Evolutionary conservation across 2,329 filamentous ascomycete species (phyloP).

Genomic region (Sordariomycetes sp.): DNA sequence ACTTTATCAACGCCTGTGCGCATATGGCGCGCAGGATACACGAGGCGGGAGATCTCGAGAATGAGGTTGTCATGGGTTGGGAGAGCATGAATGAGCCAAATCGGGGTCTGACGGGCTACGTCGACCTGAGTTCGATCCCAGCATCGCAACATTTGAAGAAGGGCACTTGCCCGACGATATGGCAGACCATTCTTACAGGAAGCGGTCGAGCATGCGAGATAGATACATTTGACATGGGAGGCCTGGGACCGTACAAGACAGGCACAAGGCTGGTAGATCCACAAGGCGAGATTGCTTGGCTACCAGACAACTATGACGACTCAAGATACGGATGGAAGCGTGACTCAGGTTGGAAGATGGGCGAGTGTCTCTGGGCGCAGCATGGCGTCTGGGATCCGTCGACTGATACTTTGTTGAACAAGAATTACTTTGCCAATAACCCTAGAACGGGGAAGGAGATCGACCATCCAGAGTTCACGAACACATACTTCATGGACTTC

Average conservation of each 20-base stretch:
- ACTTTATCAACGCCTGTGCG: constrained; percentile 71
- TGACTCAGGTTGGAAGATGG: constrained; percentile 80
- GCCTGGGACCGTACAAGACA: constrained; percentile 83
- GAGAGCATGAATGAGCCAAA: constrained; percentile 96
- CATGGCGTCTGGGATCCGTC: constrained; percentile 89
- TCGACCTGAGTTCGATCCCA: constrained; percentile 74
- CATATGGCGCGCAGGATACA: constrained; percentile 79
- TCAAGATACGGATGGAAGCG: constrained; percentile 83
- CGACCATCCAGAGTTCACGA: constrained; percentile 79
- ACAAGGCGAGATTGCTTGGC: constrained; percentile 75
- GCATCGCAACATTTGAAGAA: constrained; percentile 86
- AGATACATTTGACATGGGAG: constrained; percentile 87
- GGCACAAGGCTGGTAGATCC: constrained; percentile 80
- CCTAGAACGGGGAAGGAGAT: constrained; percentile 65
- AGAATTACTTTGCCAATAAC: constrained; percentile 79
- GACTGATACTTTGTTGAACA: constrained; percentile 67
- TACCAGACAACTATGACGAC: constrained; percentile 76
- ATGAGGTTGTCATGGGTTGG: constrained; percentile 87
- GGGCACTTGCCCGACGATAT: constrained; percentile 85
- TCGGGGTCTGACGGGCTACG: constrained; percentile 73
- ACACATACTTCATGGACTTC: constrained; percentile 82
- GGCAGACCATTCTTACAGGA: constrained; percentile 88
- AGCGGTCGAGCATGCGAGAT: constrained; percentile 85
- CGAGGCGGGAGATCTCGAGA: constrained; percentile 80
- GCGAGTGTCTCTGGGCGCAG: constrained; percentile 95